Evolutionary conservation across 169 alveolate genomes (phyloP).

Genomic region (Eimeria praecox): DNA sequence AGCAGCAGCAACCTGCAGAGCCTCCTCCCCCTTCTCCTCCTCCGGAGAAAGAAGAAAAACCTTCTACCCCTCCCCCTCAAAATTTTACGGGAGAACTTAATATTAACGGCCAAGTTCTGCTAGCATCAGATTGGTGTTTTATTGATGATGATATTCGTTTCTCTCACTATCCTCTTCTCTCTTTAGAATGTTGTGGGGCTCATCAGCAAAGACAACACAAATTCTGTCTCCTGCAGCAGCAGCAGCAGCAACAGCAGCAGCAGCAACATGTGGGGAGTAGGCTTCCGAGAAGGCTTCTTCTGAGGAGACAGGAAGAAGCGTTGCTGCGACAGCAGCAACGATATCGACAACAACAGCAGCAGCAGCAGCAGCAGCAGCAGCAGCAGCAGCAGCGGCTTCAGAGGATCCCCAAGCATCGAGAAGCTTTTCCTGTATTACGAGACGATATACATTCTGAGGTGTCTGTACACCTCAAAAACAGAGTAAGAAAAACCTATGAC

Average conservation of each 20-base stretch:
- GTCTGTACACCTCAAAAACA: neutral
- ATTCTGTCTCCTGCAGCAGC: neutral
- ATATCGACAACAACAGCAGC: neutral
- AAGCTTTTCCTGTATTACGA: conserved; percentile 19
- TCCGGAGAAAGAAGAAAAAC: neutral
- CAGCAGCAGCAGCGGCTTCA: conserved; percentile 29
- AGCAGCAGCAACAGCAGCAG: conserved; percentile 29
- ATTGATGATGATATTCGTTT: conserved; percentile 43
- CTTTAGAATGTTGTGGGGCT: conserved; percentile 39
- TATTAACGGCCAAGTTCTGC: neutral
- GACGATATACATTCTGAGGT: neutral
- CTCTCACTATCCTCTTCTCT: conserved; percentile 7
- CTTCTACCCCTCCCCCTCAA: too few relatives aligned
- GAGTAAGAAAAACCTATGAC: conserved; percentile 8
- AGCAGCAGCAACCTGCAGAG: neutral
- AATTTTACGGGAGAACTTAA: conserved; percentile 23
- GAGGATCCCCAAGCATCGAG: conserved; percentile 48
- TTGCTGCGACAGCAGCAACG: neutral
- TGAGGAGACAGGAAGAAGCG: neutral
- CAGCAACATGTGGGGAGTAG: neutral
- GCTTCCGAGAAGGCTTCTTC: neutral
- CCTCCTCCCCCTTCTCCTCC: too few relatives aligned
- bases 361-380: conserved; percentile 1
- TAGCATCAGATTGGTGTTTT: neutral
- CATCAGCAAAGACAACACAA: conserved; percentile 31